A percentile compares a stretch with the other conserved stretches of the same genome.
Conservation (phyloP, 2,329 filamentous ascomycete species). For the Neonectria neomacrospora region DNA sequence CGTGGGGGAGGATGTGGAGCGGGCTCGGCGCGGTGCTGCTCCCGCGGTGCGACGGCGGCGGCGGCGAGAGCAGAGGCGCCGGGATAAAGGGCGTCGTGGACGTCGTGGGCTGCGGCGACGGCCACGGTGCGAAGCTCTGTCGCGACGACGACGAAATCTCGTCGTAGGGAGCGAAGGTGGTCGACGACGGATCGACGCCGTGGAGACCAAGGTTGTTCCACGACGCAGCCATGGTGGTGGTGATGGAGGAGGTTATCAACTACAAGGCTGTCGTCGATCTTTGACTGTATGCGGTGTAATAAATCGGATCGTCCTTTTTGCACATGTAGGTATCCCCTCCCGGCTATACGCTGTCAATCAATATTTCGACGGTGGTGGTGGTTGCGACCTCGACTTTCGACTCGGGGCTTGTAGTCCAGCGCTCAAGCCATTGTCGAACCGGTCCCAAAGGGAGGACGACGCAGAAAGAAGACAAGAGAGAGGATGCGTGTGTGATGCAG, state of each 20-base stretch:
- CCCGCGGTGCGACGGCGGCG: slow-evolving; percentile 30
- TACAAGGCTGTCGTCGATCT: background rate
- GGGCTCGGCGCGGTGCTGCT: slow-evolving; percentile 25
- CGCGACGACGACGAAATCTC: slow-evolving; percentile 36
- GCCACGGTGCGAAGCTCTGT: slow-evolving; percentile 34
- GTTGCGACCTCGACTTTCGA: background rate
- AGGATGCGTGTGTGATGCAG: background rate
- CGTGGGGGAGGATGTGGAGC: slow-evolving; percentile 19
- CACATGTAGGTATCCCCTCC: background rate
- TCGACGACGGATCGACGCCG: slow-evolving; percentile 24
- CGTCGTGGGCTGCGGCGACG: slow-evolving; percentile 37
- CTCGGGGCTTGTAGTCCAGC: background rate
- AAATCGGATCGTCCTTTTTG: background rate
- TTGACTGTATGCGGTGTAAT: background rate
- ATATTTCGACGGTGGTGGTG: background rate
- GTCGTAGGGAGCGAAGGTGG: slow-evolving; percentile 26
- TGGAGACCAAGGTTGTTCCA: slow-evolving; percentile 29
- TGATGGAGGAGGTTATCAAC: background rate
- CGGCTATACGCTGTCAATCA: slow-evolving; percentile 10
- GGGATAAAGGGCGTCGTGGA: slow-evolving; percentile 36
- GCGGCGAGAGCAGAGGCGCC: slow-evolving; percentile 40
- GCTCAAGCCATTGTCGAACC: slow-evolving; percentile 17
- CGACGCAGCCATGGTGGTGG: slow-evolving; percentile 23
- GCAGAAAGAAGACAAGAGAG: slow-evolving; percentile 5
- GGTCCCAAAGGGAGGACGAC: background rate